phyloP scores from a whole-genome alignment of 805 yeast genomes.

The Pichia deserticola region DNA sequence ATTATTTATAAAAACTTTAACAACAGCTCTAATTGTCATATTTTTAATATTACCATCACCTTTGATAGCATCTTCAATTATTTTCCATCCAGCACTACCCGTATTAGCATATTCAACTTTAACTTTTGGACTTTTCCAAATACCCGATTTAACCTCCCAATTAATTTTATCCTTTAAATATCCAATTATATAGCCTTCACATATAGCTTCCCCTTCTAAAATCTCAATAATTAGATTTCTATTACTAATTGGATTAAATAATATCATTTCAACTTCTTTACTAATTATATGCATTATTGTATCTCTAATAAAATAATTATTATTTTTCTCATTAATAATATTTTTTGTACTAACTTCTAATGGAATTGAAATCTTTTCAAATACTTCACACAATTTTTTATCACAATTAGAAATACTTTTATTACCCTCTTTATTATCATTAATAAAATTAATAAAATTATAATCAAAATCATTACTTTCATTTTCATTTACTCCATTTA shows the following conservation, averaged over 20 bases:
- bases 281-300: constrained; percentile 48
- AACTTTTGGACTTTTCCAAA: constrained; percentile 40
- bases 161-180: constrained; percentile 33
- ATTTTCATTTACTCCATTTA: constrained; percentile 24
- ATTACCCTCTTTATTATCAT: too few species aligned
- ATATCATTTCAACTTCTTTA: constrained; percentile 46
- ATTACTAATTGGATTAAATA: constrained; percentile 48
- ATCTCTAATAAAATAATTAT: constrained; percentile 33
- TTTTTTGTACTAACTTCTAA: constrained; percentile 1
- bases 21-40: constrained; percentile 32
- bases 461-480: background rate
- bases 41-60: constrained; percentile 40
- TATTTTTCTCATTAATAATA: background rate
- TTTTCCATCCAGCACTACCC: constrained; percentile 39
- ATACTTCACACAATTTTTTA: background rate
- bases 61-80: constrained; percentile 42
- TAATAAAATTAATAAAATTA: too few species aligned
- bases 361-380: constrained; percentile 1
- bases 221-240: constrained; percentile 36
- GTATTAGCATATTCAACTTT: constrained; percentile 38
- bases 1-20: constrained; percentile 33
- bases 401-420: background rate
- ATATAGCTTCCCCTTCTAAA: constrained; percentile 40
- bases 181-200: constrained; percentile 41
- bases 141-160: constrained; percentile 45